Evolutionary conservation across 2,329 filamentous ascomycete species (phyloP).

Genomic region (Talaromyces sp.): DNA sequence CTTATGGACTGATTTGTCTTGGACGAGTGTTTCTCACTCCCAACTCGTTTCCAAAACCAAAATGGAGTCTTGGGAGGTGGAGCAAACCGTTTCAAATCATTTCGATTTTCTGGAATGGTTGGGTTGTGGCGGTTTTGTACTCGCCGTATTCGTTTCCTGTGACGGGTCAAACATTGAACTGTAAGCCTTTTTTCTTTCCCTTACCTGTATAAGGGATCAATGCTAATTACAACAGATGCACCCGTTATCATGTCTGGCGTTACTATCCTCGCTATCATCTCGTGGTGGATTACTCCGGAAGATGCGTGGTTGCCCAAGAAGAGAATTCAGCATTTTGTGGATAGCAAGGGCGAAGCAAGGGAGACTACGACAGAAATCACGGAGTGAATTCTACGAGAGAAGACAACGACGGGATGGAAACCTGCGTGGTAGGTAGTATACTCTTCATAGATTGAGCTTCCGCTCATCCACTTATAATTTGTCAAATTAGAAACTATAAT

Average conservation of each 20-base stretch:
- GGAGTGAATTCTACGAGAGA: not conserved
- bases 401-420: not conserved
- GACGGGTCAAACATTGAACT: constrained; percentile 43
- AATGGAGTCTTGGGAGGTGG: constrained; percentile 45
- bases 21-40: constrained; percentile 49
- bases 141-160: constrained; percentile 49
- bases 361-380: constrained; percentile 12
- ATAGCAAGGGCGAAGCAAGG: constrained; percentile 31
- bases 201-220: not conserved
- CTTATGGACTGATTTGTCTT: constrained; percentile 52
- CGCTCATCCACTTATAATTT: not conserved
- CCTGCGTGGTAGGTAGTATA: not conserved
- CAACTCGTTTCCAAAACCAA: constrained; percentile 46
- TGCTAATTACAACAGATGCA: constrained; percentile 34
- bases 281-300: constrained; percentile 49
- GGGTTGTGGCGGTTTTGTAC: constrained; percentile 49
- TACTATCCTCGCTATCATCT: constrained; percentile 48
- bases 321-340: constrained; percentile 44
- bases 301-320: constrained; percentile 46
- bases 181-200: constrained; percentile 25
- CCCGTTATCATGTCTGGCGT: constrained; percentile 52
- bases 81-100: constrained; percentile 50
- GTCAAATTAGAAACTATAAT: not conserved
- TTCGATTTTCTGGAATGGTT: constrained; percentile 49
- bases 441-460: not conserved